Conservation (phyloP, 1,139 yeast genomes). For the Debaryomyces subglobosus region DNA sequence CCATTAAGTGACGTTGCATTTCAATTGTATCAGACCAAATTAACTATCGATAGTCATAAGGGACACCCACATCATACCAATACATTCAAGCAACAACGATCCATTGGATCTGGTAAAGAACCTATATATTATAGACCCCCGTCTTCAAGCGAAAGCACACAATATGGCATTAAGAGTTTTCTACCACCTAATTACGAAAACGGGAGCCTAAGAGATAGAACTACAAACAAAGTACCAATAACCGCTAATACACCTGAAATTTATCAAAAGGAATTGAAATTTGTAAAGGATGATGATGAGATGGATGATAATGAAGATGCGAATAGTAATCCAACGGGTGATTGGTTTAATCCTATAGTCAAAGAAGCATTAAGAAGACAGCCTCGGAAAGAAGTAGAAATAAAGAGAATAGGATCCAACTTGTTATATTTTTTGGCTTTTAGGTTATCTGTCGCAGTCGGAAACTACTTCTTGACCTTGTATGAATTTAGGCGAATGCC, state of each 20-base stretch:
- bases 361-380: constrained; percentile 41
- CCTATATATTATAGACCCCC: constrained; percentile 44
- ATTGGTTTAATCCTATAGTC: constrained; percentile 47
- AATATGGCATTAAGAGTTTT: constrained; percentile 33
- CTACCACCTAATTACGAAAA: constrained; percentile 30
- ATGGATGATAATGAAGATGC: constrained; percentile 17
- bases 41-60: constrained; percentile 15
- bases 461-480: constrained; percentile 9
- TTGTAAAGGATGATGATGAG: constrained; percentile 8
- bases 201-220: neutral
- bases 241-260: neutral
- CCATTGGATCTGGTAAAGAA: constrained; percentile 13
- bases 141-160: constrained; percentile 29
- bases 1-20: constrained; percentile 23
- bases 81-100: constrained; percentile 4
- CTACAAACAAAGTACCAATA: constrained; percentile 20
- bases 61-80: constrained; percentile 10
- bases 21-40: constrained; percentile 23
- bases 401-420: constrained; percentile 24
- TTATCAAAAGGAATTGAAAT: neutral
- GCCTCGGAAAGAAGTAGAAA: constrained; percentile 31
- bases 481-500: constrained; percentile 11
- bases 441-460: constrained; percentile 21
- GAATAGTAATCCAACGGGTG: constrained; percentile 32
- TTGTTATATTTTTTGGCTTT: constrained; percentile 22